phyloP scores from a whole-genome alignment of 2,329 filamentous ascomycete genomes.

The Fusarium secorum region DNA sequence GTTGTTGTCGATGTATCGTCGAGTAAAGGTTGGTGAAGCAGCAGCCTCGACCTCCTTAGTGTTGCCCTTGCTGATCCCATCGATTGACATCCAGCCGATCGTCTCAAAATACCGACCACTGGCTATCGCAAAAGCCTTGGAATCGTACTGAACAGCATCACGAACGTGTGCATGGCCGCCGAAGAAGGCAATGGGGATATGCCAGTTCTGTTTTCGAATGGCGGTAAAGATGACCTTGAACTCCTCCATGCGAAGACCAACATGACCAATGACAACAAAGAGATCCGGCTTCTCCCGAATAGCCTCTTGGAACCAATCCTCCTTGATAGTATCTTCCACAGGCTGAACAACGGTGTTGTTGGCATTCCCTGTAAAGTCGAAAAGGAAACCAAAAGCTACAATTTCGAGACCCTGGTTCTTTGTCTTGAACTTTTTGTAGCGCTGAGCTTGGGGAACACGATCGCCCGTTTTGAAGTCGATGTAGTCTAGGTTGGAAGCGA shows the following conservation, averaged over 20 bases:
- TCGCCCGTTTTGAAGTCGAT: constrained; percentile 75
- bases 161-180: constrained; percentile 91
- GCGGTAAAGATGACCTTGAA: constrained; percentile 79
- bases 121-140: constrained; percentile 78
- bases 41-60: constrained; percentile 41
- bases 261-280: constrained; percentile 86
- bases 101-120: constrained; percentile 95
- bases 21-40: constrained; percentile 67
- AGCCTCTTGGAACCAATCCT: constrained; percentile 88
- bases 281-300: constrained; percentile 86
- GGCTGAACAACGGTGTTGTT: constrained; percentile 88
- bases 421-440: constrained; percentile 90
- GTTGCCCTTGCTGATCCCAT: constrained; percentile 60
- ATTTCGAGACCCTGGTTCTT: constrained; percentile 86
- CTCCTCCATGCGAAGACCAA: constrained; percentile 82
- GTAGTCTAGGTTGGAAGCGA: constrained; percentile 94
- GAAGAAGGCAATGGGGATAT: constrained; percentile 89
- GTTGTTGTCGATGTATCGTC: constrained; percentile 95
- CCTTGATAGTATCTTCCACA: constrained; percentile 80
- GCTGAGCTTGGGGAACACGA: constrained; percentile 76
- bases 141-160: constrained; percentile 82
- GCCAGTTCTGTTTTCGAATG: constrained; percentile 78
- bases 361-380: constrained; percentile 89
- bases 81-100: constrained; percentile 89
- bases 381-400: constrained; percentile 91